phyloP scores from a whole-genome alignment of 1,284 basidiomycete species.

The Apiotrichum sp. region DNA sequence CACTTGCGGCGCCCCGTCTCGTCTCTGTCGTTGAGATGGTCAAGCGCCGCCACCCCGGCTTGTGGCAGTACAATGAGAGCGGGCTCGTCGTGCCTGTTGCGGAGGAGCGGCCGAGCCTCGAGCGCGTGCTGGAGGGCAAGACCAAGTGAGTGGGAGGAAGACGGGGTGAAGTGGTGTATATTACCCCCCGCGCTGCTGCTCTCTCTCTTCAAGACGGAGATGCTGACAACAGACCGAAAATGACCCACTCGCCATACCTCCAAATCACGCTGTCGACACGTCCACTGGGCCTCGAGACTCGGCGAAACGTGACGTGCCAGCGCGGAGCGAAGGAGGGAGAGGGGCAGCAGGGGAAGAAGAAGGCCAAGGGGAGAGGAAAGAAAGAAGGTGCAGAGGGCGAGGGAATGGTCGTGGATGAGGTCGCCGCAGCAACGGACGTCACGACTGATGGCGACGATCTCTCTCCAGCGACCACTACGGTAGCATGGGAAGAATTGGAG shows the following conservation, averaged over 20 bases:
- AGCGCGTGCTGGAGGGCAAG: constrained; percentile 47
- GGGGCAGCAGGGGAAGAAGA: neutral
- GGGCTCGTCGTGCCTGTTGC: constrained; percentile 51
- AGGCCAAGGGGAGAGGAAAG: neutral
- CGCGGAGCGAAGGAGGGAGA: neutral
- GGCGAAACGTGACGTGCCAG: constrained; percentile 29
- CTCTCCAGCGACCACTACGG: too few species aligned
- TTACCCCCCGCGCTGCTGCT: neutral
- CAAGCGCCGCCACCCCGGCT: constrained; percentile 64
- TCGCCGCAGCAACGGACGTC: too few species aligned
- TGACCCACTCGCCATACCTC: constrained; percentile 65
- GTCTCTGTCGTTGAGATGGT: constrained; percentile 75
- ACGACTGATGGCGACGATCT: too few species aligned
- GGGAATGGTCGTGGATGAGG: too few species aligned
- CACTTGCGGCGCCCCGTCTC: constrained; percentile 58
- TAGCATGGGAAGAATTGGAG: too few species aligned
- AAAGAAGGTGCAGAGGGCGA: neutral
- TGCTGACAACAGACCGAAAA: constrained; percentile 53
- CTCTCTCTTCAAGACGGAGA: neutral
- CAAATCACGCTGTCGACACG: constrained; percentile 60
- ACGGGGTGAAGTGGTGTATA: neutral
- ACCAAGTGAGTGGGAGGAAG: constrained; percentile 54
- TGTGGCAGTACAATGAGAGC: constrained; percentile 76
- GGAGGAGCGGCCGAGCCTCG: constrained; percentile 25
- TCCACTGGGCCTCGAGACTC: constrained; percentile 48